Conservation (phyloP, 441 rosid species). For the Euphorbia corollata region DNA sequence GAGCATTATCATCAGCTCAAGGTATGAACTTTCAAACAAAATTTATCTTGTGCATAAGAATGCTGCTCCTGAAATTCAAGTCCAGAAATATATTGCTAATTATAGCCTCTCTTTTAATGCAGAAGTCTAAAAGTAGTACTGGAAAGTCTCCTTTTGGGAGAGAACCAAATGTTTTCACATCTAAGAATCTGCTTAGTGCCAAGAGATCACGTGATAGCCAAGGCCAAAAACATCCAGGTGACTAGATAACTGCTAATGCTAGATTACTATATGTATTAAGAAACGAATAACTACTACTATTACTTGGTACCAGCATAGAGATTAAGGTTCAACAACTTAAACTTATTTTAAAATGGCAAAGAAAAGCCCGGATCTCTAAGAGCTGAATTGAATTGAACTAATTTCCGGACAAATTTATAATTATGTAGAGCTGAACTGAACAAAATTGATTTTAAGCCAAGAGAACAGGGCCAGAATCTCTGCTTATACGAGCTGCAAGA, state of each 20-base stretch:
- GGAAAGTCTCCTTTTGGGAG: slow-evolving; percentile 27
- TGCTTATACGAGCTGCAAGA: too few species aligned
- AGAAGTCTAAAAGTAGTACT: slow-evolving; percentile 28
- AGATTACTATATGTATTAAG: neutral
- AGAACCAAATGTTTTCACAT: slow-evolving; percentile 23
- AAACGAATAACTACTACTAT: slow-evolving; percentile 5
- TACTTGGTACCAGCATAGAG: slow-evolving; percentile 13
- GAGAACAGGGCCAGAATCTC: too few species aligned
- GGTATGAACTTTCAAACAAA: slow-evolving; percentile 34
- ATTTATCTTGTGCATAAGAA: neutral
- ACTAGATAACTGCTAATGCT: slow-evolving; percentile 15
- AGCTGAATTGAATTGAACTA: too few species aligned
- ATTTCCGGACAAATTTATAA: too few species aligned
- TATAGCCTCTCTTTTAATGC: slow-evolving; percentile 23
- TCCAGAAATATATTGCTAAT: slow-evolving; percentile 6
- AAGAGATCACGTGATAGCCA: slow-evolving; percentile 40
- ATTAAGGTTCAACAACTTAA: neutral
- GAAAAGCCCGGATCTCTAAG: neutral
- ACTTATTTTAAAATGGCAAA: neutral
- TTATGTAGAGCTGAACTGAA: too few species aligned
- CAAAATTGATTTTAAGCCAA: too few species aligned
- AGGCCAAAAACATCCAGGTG: slow-evolving; percentile 45
- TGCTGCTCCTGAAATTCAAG: neutral
- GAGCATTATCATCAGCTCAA: slow-evolving; percentile 49
- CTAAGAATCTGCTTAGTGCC: slow-evolving; percentile 21